These are phyloP conservation scores for Rasamsonia emersonii DNA, from an alignment of 2,329 filamentous ascomycete species.

Conservation along the genomic window DNA sequence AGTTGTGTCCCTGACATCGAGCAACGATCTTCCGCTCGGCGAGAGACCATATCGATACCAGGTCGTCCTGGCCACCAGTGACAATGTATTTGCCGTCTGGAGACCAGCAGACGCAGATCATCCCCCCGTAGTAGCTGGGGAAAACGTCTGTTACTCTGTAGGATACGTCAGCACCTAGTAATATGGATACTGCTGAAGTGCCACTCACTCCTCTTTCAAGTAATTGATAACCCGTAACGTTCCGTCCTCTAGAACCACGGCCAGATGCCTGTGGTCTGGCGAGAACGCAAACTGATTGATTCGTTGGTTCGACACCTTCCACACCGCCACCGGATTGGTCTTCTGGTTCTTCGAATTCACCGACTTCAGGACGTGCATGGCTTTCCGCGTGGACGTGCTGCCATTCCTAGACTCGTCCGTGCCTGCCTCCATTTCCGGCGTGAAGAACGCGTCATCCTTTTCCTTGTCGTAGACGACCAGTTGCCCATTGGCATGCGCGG, in stretches of 20 bases:
- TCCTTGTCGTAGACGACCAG: constrained; percentile 96
- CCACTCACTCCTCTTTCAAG: constrained; percentile 66
- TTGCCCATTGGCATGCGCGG: constrained; percentile 83
- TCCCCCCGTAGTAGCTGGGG: constrained; percentile 84
- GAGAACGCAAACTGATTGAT: constrained; percentile 91
- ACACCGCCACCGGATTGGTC: constrained; percentile 80
- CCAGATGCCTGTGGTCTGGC: constrained; percentile 76
- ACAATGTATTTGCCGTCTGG: constrained; percentile 93
- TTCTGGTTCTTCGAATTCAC: constrained; percentile 92
- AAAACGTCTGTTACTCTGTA: constrained; percentile 74
- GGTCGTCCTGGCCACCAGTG: constrained; percentile 89
- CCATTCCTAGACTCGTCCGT: constrained; percentile 12
- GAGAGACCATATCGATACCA: constrained; percentile 92
- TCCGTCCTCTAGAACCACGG: constrained; percentile 86
- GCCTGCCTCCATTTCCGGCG: constrained; percentile 50
- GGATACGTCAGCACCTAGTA: constrained; percentile 8
- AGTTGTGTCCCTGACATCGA: constrained; percentile 88
- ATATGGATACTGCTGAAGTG: constrained; percentile 3
- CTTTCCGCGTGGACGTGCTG: constrained; percentile 17
- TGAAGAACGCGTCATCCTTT: constrained; percentile 77
- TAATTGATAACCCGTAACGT: constrained; percentile 86
- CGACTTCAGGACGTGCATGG: constrained; percentile 73
- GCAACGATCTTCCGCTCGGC: constrained; percentile 77
- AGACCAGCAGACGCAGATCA: constrained; percentile 94
- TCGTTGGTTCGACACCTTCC: constrained; percentile 84